Base-by-base conservation (phyloP, 371 early-diverging fungal species). In the Coemansia sp. region DNA sequence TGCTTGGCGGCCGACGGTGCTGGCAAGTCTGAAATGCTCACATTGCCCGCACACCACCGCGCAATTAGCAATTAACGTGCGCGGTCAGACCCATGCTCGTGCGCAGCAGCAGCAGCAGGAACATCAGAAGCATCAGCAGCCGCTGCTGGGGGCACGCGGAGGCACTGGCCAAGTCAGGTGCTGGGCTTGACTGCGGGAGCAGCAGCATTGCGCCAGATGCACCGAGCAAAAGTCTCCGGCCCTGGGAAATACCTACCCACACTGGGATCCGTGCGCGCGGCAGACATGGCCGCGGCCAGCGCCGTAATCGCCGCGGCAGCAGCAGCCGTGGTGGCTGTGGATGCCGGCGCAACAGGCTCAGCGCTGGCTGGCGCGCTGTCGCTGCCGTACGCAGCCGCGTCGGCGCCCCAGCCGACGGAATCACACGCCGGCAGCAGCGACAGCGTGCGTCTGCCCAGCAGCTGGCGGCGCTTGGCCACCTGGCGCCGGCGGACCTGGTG, bases 221-320 rank as follows among this genome's bases (percentile, higher is more conserved):
- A n/a, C n/a, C 8, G 46, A 18, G 2, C n/a, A 44, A 12, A 44
- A 3, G 46, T 1, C 46, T 8, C 18, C 24, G 46, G 46, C 18
- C 16, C n/a, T 18, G n/a, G n/a, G n/a, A n/a, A 12, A 18, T 37
- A 39, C 66, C 59, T 65, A 65, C 66, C 59, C 33, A 18, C 33
- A 12, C 42, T 40, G 5, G 5, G 6, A n/a, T 52, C 66, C 8
- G 55, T 48, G 24, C 48, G 44, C 16, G 48, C 40, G 0, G 49
- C 59, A 3, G 66, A 47, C 66, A 65, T 48, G n/a, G 55, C 66
- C 8, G 66, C 59, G 11, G 48, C 66, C 46, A 65, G 55, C 5
- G 66, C 59, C 7, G 58, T 34, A n/a, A 65, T 54, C 3, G 55
- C 66, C 1, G 59, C 48, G 4, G 49, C 53, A 14, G n/a, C n/a